Conservation (phyloP, 2,329 filamentous ascomycete species). For the Exophiala aquamarina region DNA sequence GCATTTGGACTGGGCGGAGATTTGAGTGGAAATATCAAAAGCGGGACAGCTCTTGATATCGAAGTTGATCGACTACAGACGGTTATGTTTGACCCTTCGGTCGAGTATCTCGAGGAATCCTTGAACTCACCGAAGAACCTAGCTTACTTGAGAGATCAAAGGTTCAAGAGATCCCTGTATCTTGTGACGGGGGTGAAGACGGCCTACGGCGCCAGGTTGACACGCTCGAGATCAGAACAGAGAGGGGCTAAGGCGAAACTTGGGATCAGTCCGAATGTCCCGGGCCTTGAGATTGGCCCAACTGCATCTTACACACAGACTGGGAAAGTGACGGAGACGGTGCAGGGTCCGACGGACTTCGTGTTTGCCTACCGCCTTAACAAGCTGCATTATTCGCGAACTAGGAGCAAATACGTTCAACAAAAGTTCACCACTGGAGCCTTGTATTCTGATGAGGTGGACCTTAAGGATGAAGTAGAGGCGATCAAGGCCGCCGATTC, state of each 20-base stretch:
- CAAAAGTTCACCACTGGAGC: slow-evolving; percentile 5
- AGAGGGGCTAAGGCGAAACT: slow-evolving; percentile 1
- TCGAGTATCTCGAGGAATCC: slow-evolving; percentile 3
- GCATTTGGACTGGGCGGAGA: slow-evolving; percentile 2
- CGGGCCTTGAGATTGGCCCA: slow-evolving; percentile 4
- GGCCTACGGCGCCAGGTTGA: slow-evolving; percentile 5
- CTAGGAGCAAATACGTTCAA: slow-evolving; percentile 3
- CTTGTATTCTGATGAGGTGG: slow-evolving; percentile 1
- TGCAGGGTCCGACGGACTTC: slow-evolving; percentile 27
- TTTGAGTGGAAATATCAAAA: slow-evolving; percentile 2
- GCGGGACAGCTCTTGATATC: not conserved
- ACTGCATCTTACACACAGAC: slow-evolving; percentile 3
- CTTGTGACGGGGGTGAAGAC: slow-evolving; percentile 7
- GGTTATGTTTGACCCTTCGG: slow-evolving; percentile 4
- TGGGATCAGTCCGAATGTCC: slow-evolving; percentile 5
- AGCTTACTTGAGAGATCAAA: not conserved
- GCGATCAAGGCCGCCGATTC: not conserved
- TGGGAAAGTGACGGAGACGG: slow-evolving; percentile 10
- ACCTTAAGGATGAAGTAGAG: not conserved
- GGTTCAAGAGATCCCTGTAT: slow-evolving; percentile 1
- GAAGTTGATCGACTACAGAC: slow-evolving; percentile 8
- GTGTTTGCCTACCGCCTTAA: slow-evolving; percentile 19
- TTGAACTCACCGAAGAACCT: slow-evolving; percentile 1
- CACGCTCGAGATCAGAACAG: not conserved
- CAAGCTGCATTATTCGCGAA: slow-evolving; percentile 8